Base-by-base conservation (phyloP, 2,329 filamentous ascomycete genomes). In the Colletotrichum melonis region DNA sequence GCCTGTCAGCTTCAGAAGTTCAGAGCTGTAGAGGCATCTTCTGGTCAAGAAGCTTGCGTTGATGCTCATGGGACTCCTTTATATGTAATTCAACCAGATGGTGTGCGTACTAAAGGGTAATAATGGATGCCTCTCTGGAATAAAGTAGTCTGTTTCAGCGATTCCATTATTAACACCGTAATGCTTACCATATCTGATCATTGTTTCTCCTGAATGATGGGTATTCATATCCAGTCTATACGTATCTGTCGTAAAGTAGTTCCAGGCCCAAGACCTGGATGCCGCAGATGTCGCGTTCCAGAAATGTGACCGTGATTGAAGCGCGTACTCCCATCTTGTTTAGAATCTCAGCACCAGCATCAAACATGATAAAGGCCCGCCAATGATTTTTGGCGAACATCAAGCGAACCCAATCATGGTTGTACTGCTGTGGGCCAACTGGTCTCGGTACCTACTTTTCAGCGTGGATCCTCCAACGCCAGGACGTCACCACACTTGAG, bases 401-500 rank as follows among this genome's bases (percentile, higher is more conserved):
- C 14, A 60, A 22, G 22, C 22, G 46, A 9, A 32, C n/a, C 26
- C 54, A 65, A 52, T 19, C 5, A 16, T 14, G 8, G 1, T 42
- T 22, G 11, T 2, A 65, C 6, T 3, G 9, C 3, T 24, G 24
- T 69, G 65, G 66, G 26, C 59, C 54, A 42, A 35, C 22, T 14
- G 7, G 8, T 28, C 28, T 11, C 11, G 9, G 32, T n/a, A n/a
- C 24, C 38, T 69, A 58, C 54, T 69, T 69, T 60, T 49, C 9
- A 7, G 35, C 16, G 19, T n/a, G 11, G 12, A 12, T 22, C 19
- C 19, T 64, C 60, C 59, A 64, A 38, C 49, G 42, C 24, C n/a
- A 30, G 60, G 32, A 73, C 66, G 66, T 69, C 70, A 70, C 70
- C 55, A n/a, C 46, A 32, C 46, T 19, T 19, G 24, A 59, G 42